Evolutionary conservation across 2,329 filamentous ascomycete species (phyloP), one percentile per base, ranked within the genome.

Genomic region (Aspergillus floridensis): DNA sequence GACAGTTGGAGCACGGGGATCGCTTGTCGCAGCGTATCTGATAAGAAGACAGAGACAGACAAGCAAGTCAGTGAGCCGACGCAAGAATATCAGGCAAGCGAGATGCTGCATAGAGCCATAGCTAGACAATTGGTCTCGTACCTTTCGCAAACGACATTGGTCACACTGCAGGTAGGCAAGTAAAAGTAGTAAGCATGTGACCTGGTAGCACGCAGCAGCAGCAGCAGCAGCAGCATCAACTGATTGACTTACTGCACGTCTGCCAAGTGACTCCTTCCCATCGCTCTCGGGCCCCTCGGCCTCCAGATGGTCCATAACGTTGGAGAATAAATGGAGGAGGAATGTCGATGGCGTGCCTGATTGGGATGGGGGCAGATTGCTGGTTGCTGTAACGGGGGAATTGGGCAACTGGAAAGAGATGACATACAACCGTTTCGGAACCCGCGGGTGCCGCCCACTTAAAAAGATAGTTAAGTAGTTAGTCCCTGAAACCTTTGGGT

Each of bases 1-100:
- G 71, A 58, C 76, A 79, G 60, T 76, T 77, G 6, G 76, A 75
- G 65, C 76, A 79, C 53, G 76, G 76, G 1, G 69, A 70, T 44
- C 72, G 72, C 60, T 77, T 76, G 59, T 79, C 76, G 58, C 76
- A 79, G 62, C 74, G 70, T 48, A 79, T 76, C 76, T 79, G 57
- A 22, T 12, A 26, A 24, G 19, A 14, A 7, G 38, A 55, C 4
- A 29, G 21, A 32, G 16, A 44, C n/a, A 26, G 29, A 24, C 6
- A 35, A 29, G 3, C 46, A 29, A 53, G 21, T 50, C 32, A 22
- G 22, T 59, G 22, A 52, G 4, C 8, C 4, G 32, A 35, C 12
- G 51, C 46, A 41, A 50, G 48, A 14, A 26, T 14, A 16, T 4
- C 48, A 31, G 12, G 32, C 1, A 12, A 35, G 32, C 22, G 10